Evolutionary conservation across 2,329 filamentous ascomycete species (phyloP).

Genomic region (Lachnellula arida): DNA sequence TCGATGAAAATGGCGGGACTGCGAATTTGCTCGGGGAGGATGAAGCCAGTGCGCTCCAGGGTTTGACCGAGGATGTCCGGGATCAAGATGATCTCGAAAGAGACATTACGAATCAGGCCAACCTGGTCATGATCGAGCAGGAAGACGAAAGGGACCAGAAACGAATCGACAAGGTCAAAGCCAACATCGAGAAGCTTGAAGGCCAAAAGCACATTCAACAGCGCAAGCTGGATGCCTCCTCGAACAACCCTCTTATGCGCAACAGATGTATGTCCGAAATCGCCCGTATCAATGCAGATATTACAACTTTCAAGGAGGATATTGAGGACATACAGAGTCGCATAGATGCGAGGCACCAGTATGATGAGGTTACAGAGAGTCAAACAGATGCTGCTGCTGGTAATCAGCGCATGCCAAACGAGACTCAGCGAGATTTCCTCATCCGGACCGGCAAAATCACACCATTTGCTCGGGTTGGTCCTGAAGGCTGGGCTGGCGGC

Average conservation of each 20-base stretch:
- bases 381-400: conserved; percentile 42
- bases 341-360: conserved; percentile 68
- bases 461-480: conserved; percentile 60
- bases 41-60: conserved; percentile 42
- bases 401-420: conserved; percentile 65
- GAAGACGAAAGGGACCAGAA: conserved; percentile 61
- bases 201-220: conserved; percentile 58
- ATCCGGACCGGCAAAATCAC: conserved; percentile 97
- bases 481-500: conserved; percentile 27
- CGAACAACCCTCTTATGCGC: conserved; percentile 43
- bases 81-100: conserved; percentile 88
- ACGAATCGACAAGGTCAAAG: conserved; percentile 54
- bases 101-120: conserved; percentile 68
- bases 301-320: conserved; percentile 58
- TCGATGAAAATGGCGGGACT: conserved; percentile 11
- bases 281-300: conserved; percentile 23
- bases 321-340: conserved; percentile 75
- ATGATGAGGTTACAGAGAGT: conserved; percentile 41
- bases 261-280: conserved; percentile 39
- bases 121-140: conserved; percentile 52
- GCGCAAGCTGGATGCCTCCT: conserved; percentile 51
- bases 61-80: conserved; percentile 64
- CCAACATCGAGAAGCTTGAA: conserved; percentile 55
- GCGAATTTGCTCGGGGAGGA: conserved; percentile 16
- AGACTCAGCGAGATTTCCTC: conserved; percentile 82